Evolutionary conservation across 129 eudicot genomes (phyloP), one percentile per base, ranked within the genome.

Genomic region (Escallonia herrerae): DNA sequence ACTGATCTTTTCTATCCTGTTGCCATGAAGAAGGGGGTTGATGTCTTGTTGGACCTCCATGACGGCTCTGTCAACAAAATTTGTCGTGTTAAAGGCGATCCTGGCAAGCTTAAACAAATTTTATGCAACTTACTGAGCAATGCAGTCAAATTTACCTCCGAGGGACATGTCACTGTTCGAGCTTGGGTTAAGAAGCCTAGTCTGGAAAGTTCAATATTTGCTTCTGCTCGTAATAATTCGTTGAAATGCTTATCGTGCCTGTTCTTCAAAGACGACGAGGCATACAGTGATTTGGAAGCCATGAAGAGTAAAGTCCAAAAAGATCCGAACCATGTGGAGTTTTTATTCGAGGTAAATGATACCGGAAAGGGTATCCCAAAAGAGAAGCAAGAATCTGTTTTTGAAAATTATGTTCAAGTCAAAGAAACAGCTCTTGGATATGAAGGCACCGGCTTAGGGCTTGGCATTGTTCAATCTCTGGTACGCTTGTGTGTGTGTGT

Each of bases 311-410:
- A 69, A 40, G 62, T 71, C 57, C 70, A 58, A 11, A 53, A 67
- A 53, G 82, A 85, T 75, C 77, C 76, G 4, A 81, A 77, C 6
- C 63, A 77, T 53, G 71, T 87, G 83, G 96, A 91, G 59, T 91
- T 82, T 65, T 54, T 76, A 9, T 82, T 91, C 68, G 96, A 87
- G 73, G 89, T 91, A 39, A 77, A 77, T 44, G 97, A 91, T 61
- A 87, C 96, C 0, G 97, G 97, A 53, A 76, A 63, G 50, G 97
- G 97, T 52, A 91, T 91, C 4, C 96, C 97, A 3, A 85, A 85
- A 58, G 97, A 91, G 79, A 87, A 85, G 77, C 81, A 67, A 12
- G 70, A 64, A 3, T 76, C 77, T 4, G 74, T 91, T 8, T 91
- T 91, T 67, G 96, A 91, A 50, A 80, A 91, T 70, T 91, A 80